A percentile compares a stretch with the other conserved stretches of the same genome.
phyloP scores from a whole-genome alignment of 495 filamentous ascomycete species.

The Penicillium ochrochloron region DNA sequence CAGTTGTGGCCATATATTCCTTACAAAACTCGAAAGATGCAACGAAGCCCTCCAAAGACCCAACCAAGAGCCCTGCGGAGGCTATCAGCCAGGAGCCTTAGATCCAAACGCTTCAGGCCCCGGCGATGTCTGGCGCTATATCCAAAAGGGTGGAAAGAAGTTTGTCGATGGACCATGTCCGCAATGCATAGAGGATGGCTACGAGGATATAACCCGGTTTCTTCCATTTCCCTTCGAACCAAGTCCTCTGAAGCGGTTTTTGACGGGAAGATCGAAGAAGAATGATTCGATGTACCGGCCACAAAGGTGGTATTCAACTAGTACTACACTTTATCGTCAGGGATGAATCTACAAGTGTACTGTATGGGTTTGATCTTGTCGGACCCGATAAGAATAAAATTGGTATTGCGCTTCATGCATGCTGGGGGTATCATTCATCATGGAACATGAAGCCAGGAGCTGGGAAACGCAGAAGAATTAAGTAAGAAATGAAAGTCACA shows the following conservation, averaged over 20 bases:
- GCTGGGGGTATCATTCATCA: slow-evolving; percentile 31
- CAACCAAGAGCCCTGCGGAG: neutral
- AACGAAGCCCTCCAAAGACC: neutral
- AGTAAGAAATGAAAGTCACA: slow-evolving; percentile 39
- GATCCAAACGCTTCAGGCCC: neutral
- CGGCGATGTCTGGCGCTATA: neutral
- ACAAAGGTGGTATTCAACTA: neutral
- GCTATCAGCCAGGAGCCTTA: neutral
- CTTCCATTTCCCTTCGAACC: slow-evolving; percentile 3
- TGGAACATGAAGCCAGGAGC: slow-evolving; percentile 22
- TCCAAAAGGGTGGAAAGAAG: neutral
- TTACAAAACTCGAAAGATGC: neutral
- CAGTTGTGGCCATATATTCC: slow-evolving; percentile 7
- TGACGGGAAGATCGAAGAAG: neutral
- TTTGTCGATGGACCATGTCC: slow-evolving; percentile 4
- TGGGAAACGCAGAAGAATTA: slow-evolving; percentile 15
- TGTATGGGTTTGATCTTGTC: neutral
- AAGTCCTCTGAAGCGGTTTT: neutral
- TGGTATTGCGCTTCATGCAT: slow-evolving; percentile 23
- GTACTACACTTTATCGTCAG: neutral
- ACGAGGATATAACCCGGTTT: slow-evolving; percentile 2
- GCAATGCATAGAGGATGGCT: neutral
- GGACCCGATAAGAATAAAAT: neutral
- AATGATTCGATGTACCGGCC: neutral
- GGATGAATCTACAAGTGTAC: neutral